These are phyloP conservation scores for Microglena sp. DNA, from an alignment of 139 green algal genomes.

Conservation along the genomic window DNA sequence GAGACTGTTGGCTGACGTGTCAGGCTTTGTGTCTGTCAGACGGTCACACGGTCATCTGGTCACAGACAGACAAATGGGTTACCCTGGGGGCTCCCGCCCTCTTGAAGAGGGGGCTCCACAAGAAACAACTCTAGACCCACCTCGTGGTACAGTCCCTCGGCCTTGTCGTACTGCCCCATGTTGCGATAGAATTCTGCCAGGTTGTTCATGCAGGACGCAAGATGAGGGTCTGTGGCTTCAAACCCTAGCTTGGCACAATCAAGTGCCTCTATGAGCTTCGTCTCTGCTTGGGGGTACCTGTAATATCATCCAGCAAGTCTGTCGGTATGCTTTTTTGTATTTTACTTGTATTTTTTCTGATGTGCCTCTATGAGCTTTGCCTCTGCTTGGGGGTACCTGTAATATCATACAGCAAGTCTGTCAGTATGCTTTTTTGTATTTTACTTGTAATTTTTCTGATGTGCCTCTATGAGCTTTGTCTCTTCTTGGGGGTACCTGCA, in stretches of 20 bases:
- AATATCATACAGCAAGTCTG: neutral
- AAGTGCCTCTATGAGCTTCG: constrained; percentile 44
- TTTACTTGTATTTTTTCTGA: neutral
- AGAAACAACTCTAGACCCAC: too few relatives aligned
- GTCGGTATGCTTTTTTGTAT: neutral
- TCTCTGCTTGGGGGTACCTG: constrained; percentile 49
- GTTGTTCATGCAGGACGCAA: constrained; percentile 58
- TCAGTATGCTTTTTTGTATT: neutral
- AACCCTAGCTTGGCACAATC: constrained; percentile 48
- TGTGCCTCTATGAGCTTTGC: constrained; percentile 33
- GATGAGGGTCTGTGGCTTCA: constrained; percentile 49
- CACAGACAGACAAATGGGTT: too few relatives aligned
- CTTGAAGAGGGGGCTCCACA: too few relatives aligned
- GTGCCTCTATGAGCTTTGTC: constrained; percentile 33
- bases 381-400: constrained; percentile 49
- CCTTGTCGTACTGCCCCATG: constrained; percentile 34
- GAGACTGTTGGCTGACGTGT: too few relatives aligned
- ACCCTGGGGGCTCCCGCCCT: too few relatives aligned
- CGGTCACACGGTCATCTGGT: too few relatives aligned
- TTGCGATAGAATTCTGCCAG: constrained; percentile 65
- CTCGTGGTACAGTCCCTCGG: constrained; percentile 54
- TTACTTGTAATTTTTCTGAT: neutral
- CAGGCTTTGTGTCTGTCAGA: too few relatives aligned
- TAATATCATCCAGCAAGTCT: neutral
- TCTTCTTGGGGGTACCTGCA: constrained; percentile 47